phyloP scores from a whole-genome alignment of 768 basidiomycete genomes.

The Trametes villosa region DNA sequence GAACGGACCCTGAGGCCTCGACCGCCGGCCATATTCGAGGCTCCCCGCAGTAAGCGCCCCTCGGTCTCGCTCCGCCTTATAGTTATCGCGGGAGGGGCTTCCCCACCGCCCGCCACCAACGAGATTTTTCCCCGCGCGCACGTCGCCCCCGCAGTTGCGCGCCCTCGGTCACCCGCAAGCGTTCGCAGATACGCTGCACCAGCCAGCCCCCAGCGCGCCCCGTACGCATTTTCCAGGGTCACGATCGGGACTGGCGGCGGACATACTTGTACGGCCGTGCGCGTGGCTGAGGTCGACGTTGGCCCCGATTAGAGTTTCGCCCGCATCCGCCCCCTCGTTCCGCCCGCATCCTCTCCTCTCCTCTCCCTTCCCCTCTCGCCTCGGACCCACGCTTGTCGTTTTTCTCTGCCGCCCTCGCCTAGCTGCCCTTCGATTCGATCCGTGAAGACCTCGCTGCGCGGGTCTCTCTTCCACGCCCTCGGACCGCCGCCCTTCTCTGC shows the following conservation, averaged over 20 bases:
- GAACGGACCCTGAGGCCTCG: too few species aligned
- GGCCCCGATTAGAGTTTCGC: constrained; percentile 3
- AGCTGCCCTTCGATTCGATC: too few species aligned
- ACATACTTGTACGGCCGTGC: neutral
- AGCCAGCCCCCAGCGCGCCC: too few species aligned
- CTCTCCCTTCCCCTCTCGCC: neutral
- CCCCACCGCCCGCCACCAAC: neutral
- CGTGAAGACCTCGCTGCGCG: neutral
- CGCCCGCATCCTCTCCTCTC: too few species aligned
- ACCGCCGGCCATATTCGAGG: neutral
- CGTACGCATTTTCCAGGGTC: constrained; percentile 12
- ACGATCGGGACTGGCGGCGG: constrained; percentile 15
- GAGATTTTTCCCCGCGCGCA: neutral
- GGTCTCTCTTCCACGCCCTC: neutral
- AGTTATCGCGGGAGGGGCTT: constrained; percentile 10
- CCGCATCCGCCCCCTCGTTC: neutral
- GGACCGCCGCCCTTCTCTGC: neutral
- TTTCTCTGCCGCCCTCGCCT: neutral
- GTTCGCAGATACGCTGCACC: neutral
- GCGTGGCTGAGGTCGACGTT: neutral
- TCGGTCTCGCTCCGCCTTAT: constrained; percentile 2
- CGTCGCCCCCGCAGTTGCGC: constrained; percentile 1
- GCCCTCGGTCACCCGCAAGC: neutral
- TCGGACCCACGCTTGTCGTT: neutral
- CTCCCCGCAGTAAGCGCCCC: neutral